Percentiles rank a stretch among this genome's conserved stretches.
Evolutionary conservation across 2,329 filamentous ascomycete genomes (phyloP).

Genomic region (Dactylellina cionopaga): DNA sequence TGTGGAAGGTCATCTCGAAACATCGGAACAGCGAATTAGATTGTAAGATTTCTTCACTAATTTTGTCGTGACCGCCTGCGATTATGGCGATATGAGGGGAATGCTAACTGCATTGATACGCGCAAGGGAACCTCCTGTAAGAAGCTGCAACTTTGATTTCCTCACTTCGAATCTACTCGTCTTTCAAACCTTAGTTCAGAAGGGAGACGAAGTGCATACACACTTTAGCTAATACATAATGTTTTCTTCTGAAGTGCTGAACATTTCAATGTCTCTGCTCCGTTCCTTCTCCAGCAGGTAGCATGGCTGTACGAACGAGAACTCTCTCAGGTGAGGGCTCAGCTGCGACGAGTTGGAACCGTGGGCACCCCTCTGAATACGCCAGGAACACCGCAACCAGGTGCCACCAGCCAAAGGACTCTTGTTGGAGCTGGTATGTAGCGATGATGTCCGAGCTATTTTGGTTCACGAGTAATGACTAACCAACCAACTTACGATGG

Average conservation of each 20-base stretch:
- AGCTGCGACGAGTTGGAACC: slow-evolving; percentile 75
- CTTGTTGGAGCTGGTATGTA: slow-evolving; percentile 37
- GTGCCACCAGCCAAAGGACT: slow-evolving; percentile 27
- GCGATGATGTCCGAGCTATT: background rate
- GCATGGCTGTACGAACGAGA: slow-evolving; percentile 93
- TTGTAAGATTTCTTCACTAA: slow-evolving; percentile 69
- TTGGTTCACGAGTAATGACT: background rate
- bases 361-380: slow-evolving; percentile 49
- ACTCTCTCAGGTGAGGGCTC: slow-evolving; percentile 85
- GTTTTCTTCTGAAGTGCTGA: slow-evolving; percentile 67
- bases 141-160: slow-evolving; percentile 1
- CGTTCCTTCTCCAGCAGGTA: slow-evolving; percentile 91
- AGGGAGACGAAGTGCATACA: slow-evolving; percentile 66
- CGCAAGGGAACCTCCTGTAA: slow-evolving; percentile 51
- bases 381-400: slow-evolving; percentile 40
- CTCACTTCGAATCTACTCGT: background rate
- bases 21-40: slow-evolving; percentile 83
- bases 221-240: slow-evolving; percentile 72
- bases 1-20: slow-evolving; percentile 90
- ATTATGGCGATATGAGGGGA: slow-evolving; percentile 17
- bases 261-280: slow-evolving; percentile 82
- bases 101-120: slow-evolving; percentile 53
- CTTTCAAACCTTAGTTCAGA: no score
- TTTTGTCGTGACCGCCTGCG: background rate
- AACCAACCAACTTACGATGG: background rate